Evolutionary conservation across 768 basidiomycete species (phyloP), one percentile per base, ranked within the genome.

Genomic region (Dictyophora rubrovolvata): DNA sequence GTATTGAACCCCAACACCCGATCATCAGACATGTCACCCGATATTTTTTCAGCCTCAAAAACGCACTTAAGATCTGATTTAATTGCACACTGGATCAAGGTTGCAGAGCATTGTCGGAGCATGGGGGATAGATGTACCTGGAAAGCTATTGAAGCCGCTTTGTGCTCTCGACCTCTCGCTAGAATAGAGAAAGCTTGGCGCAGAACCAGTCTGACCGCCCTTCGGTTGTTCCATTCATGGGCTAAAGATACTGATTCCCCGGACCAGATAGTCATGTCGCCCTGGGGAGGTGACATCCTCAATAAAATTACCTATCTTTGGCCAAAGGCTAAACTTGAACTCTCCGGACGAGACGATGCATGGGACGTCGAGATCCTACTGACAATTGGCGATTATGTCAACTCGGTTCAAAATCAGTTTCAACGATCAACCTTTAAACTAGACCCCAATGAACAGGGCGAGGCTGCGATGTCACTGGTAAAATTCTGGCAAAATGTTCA

Each of bases 101-200:
- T 91, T 1, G 90, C 83, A 1, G 90, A 93, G 65, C 68, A 85
- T 23, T 86, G 86, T 61, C 77, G 89, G 9, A 66, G 73, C n/a
- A 74, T 75, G 1, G 90, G 90, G 0, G 89, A 93, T 63, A 86
- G 87, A 65, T 86, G 84, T 60, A 82, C 87, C 14, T 93, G 86
- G 87, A 78, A 74, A 47, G 89, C 89, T 1, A 85, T 92, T 54
- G 70, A 69, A n/a, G 74, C 77, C 12, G 90, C 85, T 7, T 68
- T 92, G 16, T 87, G 85, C 61, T 84, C 85, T 16, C 74, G 83
- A 23, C 85, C 90, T 17, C 76, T 93, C 20, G 86, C 88, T 9
- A 73, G 90, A 37, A 69, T 92, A 53, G 86, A 84, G 53, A 89
- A 89, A 68, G 86, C 77, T 5, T 93, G 90, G 90, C 83, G 81